phyloP scores from a whole-genome alignment of 345 rosid genomes.

The Isatis tinctoria region DNA sequence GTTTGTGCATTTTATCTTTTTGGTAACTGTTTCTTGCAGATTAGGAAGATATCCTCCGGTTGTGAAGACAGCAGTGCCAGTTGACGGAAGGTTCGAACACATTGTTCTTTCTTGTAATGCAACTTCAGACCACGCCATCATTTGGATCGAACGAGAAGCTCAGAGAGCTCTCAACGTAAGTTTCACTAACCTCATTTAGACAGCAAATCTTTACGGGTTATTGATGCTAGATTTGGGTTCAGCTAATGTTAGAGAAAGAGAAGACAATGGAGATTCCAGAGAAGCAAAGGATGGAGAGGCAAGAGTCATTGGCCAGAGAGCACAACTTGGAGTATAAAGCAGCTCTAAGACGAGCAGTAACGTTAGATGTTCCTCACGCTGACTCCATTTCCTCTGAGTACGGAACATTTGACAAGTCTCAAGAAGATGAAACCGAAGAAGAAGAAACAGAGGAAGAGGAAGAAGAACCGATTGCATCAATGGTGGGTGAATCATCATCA shows the following conservation, averaged over 20 bases:
- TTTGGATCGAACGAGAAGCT: slow-evolving; percentile 92
- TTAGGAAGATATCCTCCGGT: slow-evolving; percentile 83
- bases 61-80: slow-evolving; percentile 92
- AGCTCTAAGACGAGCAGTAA: slow-evolving; percentile 81
- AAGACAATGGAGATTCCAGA: slow-evolving; percentile 58
- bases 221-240: background rate
- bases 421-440: slow-evolving; percentile 38
- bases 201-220: background rate
- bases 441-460: slow-evolving; percentile 19
- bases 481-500: slow-evolving; percentile 26
- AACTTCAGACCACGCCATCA: slow-evolving; percentile 86
- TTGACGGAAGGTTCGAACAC: slow-evolving; percentile 95
- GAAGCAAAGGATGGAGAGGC: slow-evolving; percentile 87
- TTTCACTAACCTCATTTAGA: background rate
- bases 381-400: slow-evolving; percentile 55
- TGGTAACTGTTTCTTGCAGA: slow-evolving; percentile 39
- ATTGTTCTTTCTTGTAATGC: slow-evolving; percentile 93
- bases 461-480: slow-evolving; percentile 1
- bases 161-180: slow-evolving; percentile 72
- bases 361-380: slow-evolving; percentile 72
- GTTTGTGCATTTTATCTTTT: background rate
- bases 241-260: slow-evolving; percentile 83
- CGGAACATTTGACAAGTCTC: slow-evolving; percentile 66
- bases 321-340: slow-evolving; percentile 71
- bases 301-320: slow-evolving; percentile 64